phyloP scores from a whole-genome alignment of 805 yeast species.

The Kodamaea hsintzibuensis region DNA sequence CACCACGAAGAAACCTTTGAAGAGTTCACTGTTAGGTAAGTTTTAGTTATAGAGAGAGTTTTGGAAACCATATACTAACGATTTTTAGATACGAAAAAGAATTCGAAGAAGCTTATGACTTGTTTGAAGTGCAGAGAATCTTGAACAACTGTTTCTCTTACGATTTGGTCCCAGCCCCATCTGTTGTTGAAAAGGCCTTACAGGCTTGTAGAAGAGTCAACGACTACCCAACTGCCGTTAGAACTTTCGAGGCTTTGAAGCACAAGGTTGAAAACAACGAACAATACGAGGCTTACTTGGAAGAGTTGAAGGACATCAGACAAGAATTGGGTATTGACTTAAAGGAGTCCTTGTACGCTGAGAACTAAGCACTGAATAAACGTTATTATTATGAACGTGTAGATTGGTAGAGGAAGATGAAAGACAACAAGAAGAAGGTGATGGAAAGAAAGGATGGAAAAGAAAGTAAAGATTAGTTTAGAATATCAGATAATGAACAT shows the following conservation, averaged over 20 bases:
- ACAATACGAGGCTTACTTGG: slow-evolving; percentile 95
- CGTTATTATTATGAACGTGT: background rate
- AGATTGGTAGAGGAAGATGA: background rate
- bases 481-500: too few species aligned
- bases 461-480: background rate
- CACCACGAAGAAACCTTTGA: slow-evolving; percentile 93
- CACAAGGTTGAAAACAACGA: slow-evolving; percentile 93
- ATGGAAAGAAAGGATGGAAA: background rate
- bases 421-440: background rate
- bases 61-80: slow-evolving; percentile 27
- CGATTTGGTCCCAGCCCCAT: slow-evolving; percentile 98
- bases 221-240: slow-evolving; percentile 97
- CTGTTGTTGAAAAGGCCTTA: slow-evolving; percentile 91
- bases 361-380: slow-evolving; percentile 10
- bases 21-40: slow-evolving; percentile 83
- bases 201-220: slow-evolving; percentile 98
- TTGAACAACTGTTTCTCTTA: slow-evolving; percentile 97
- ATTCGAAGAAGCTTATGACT: slow-evolving; percentile 79
- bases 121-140: slow-evolving; percentile 69
- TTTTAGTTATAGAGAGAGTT: slow-evolving; percentile 2
- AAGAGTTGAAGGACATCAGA: slow-evolving; percentile 89
- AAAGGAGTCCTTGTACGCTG: slow-evolving; percentile 77
- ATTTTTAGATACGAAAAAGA: slow-evolving; percentile 80
- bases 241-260: slow-evolving; percentile 96
- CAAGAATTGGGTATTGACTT: slow-evolving; percentile 90